Base-by-base conservation (phyloP, 192 early-diverging fungal species). In the Funneliformis mosseae region DNA sequence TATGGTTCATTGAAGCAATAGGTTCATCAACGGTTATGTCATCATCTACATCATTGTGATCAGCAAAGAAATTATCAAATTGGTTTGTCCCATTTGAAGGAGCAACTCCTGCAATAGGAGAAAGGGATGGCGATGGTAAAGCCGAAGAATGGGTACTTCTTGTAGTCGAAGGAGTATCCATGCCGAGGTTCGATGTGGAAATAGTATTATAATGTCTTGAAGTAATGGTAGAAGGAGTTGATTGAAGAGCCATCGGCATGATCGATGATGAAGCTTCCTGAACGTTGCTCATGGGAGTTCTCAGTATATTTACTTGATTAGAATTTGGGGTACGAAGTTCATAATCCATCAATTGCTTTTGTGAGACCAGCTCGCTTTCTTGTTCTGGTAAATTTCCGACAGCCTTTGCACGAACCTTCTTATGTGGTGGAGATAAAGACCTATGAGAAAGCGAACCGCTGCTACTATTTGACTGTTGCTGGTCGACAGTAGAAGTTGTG, bases 111-210 rank as follows among this genome's bases (percentile, higher is more conserved):
- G 82, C 82, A 10, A 78, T 90, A 14, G 78, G 87, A 1, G 82
- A 87, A 33, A 85, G 83, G 60, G 80, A 88, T n/a, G 89, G 89
- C 38, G 89, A 90, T 38, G 89, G 89, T 14, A 90, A 80, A 39
- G 86, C 87, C 21, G 81, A 81, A 8, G 85, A 83, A 39, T 86
- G 83, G 21, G 82, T 76, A 23, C 77, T 60, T 71, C 79, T 80
- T 45, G 81, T 71, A 39, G 83, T 69, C 2, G 69, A 80, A 16
- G 83, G 69, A 6, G 81, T 72, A 18, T 79, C 77, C 27, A 79
- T 79, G 48, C 77, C 77, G 28, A 79, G 77, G 43, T 79, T 79
- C 39, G 77, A 70, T n/a, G 62, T 55, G 0, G 64, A 23, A 38
- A 79, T 79, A 48, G 66, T 69, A 79, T 66, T 76, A 50, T 46